These are phyloP conservation scores for Nicotiana knightiana DNA, from an alignment of 257 asterid species.

Conservation along the genomic window DNA sequence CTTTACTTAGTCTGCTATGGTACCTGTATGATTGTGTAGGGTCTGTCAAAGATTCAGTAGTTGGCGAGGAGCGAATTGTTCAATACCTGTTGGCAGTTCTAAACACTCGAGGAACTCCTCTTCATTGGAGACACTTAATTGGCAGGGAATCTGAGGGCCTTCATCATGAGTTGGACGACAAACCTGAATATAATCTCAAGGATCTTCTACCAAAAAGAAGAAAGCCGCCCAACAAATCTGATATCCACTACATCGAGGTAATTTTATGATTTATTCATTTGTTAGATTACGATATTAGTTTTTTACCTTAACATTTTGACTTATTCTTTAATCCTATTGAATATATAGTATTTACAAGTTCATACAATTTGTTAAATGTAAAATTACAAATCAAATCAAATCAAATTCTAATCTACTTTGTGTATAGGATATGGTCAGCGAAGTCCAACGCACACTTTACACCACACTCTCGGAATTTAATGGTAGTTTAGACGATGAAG, in stretches of 20 bases:
- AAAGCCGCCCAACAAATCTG: constrained; percentile 38
- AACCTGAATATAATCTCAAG: constrained; percentile 49
- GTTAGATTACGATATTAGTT: too few relatives aligned
- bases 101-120: constrained; percentile 80
- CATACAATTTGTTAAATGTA: neutral
- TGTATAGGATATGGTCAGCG: constrained; percentile 58
- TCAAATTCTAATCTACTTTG: neutral
- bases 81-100: constrained; percentile 81
- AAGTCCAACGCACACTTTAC: constrained; percentile 56
- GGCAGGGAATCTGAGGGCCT: constrained; percentile 29
- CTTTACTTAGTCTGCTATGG: neutral
- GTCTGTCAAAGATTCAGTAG: constrained; percentile 88
- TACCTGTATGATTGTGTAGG: constrained; percentile 41
- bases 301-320: too few relatives aligned
- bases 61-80: constrained; percentile 88
- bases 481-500: constrained; percentile 69
- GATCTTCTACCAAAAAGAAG: constrained; percentile 51
- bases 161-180: constrained; percentile 24
- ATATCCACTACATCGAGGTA: constrained; percentile 68
- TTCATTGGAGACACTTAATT: constrained; percentile 59
- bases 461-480: constrained; percentile 45
- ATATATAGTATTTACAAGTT: neutral
- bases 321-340: too few relatives aligned
- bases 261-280: neutral
- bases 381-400: neutral